Percentiles rank a stretch among this genome's conserved stretches.
phyloP scores from a whole-genome alignment of 228 moss, liverwort and hornwort species.

The Sphagnum magellanicum region DNA sequence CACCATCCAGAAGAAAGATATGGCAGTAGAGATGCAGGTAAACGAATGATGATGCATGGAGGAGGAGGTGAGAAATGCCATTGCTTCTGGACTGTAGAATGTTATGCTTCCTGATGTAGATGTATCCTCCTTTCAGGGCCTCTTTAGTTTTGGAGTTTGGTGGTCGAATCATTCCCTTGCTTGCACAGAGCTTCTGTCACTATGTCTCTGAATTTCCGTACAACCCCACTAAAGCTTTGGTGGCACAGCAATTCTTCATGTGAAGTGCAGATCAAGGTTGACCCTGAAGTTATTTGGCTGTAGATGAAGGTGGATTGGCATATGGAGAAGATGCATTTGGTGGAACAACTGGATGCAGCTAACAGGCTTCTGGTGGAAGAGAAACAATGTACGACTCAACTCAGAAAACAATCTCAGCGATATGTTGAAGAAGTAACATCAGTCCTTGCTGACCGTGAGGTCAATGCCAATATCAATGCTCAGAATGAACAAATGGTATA shows the following conservation, averaged over 20 bases:
- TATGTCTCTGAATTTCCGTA: background rate
- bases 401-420: background rate
- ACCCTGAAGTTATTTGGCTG: background rate
- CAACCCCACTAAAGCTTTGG: background rate
- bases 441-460: background rate
- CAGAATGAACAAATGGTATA: background rate
- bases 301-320: slow-evolving; percentile 1
- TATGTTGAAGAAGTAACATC: background rate
- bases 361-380: slow-evolving; percentile 1
- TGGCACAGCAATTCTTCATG: background rate
- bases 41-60: too few species aligned
- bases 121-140: too few species aligned
- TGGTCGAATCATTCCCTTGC: too few species aligned
- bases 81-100: too few species aligned
- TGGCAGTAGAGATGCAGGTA: background rate
- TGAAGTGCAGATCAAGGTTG: too few species aligned
- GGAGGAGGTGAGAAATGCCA: too few species aligned
- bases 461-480: slow-evolving; percentile 1
- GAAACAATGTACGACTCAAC: background rate
- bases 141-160: too few species aligned
- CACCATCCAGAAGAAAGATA: background rate
- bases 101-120: too few species aligned
- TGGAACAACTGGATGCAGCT: slow-evolving; percentile 5
- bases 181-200: too few species aligned
- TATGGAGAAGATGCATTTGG: background rate